phyloP scores from a whole-genome alignment of 2,329 filamentous ascomycete genomes.

The Penicillium olsonii region DNA sequence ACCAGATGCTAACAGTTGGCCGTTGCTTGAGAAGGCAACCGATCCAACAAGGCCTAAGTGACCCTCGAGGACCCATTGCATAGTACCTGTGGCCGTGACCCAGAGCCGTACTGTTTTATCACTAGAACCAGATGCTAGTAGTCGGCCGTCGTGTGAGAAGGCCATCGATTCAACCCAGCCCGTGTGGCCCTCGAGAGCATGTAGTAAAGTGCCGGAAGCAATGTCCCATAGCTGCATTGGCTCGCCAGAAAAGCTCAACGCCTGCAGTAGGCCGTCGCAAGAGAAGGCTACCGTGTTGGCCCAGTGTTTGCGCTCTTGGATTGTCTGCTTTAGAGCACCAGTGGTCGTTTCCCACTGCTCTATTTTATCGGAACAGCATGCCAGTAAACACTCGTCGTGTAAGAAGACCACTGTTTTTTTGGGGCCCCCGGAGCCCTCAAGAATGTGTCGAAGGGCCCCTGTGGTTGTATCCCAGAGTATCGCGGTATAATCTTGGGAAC shows the following conservation, averaged over 20 bases:
- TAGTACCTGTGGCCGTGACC: neutral
- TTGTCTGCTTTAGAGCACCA: constrained; percentile 6
- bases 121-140: neutral
- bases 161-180: rapidly evolving
- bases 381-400: neutral
- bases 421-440: no score
- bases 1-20: neutral
- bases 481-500: neutral
- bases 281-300: neutral
- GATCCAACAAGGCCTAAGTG: neutral
- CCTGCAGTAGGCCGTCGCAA: neutral
- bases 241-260: neutral
- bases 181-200: neutral
- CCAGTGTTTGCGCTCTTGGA: constrained; percentile 6
- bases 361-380: constrained; percentile 5
- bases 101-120: neutral
- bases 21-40: constrained; percentile 3
- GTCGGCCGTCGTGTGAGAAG: neutral
- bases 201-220: neutral
- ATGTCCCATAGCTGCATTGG: neutral
- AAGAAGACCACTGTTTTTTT: constrained; percentile 4
- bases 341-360: constrained; percentile 17
- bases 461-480: neutral
- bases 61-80: neutral
- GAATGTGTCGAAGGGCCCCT: neutral